phyloP scores from a whole-genome alignment of 345 rosid genomes.

The Rhodomyrtus tomentosa region DNA sequence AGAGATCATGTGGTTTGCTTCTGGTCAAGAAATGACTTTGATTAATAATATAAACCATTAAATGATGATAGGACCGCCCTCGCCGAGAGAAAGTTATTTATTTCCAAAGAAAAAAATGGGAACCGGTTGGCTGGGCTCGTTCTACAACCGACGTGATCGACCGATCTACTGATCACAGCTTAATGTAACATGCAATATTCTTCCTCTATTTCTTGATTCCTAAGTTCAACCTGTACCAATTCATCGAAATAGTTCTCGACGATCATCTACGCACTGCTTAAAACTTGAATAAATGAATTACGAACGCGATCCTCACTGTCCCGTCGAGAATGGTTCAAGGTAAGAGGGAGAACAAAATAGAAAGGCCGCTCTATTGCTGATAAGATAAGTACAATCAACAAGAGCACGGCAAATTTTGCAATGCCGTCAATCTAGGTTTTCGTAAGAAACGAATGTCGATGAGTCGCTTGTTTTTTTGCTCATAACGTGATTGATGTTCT shows the following conservation, averaged over 20 bases:
- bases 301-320: not conserved
- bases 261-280: not conserved
- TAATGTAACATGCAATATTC: not conserved
- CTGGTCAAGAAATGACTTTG: not conserved
- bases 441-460: not conserved
- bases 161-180: not conserved
- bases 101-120: not conserved
- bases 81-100: not conserved
- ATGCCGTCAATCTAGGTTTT: not conserved
- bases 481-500: not conserved
- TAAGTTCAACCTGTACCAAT: not conserved
- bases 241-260: not conserved
- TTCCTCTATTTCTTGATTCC: not conserved
- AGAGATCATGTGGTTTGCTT: not conserved
- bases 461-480: not conserved
- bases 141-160: not conserved
- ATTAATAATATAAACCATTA: not conserved
- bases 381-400: not conserved
- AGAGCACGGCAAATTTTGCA: too few relatives aligned
- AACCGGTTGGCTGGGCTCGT: not conserved
- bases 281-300: not conserved
- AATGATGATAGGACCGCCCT: not conserved
- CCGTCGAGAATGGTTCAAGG: not conserved
- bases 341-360: not conserved
- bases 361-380: not conserved